These are phyloP conservation scores for Aspergillus puulaauensis DNA, from an alignment of 2,329 filamentous ascomycete species.

Conservation along the genomic window DNA sequence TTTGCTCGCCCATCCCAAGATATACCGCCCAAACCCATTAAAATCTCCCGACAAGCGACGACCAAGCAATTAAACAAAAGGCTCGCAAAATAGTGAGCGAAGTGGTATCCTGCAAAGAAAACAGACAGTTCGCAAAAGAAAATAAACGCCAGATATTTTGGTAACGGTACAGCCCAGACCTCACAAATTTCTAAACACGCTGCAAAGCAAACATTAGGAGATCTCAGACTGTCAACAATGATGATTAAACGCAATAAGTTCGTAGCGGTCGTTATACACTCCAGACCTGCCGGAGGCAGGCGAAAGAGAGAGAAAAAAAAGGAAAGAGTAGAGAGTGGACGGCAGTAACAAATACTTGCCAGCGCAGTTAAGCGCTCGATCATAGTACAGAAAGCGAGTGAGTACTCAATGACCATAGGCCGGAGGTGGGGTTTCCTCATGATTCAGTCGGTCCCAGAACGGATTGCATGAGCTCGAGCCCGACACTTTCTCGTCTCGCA, in stretches of 20 bases:
- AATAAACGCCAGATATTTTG: conserved; percentile 25
- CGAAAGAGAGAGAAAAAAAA: conserved; percentile 14
- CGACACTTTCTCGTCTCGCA: conserved; percentile 76
- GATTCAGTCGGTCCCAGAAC: conserved; percentile 37
- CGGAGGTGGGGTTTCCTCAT: conserved; percentile 42
- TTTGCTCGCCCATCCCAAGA: not conserved
- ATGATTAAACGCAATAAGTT: conserved; percentile 19
- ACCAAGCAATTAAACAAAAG: conserved; percentile 10
- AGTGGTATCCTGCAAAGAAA: conserved; percentile 33
- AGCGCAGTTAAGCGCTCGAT: conserved; percentile 4
- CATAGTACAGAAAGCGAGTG: not conserved
- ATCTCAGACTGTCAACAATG: conserved; percentile 5
- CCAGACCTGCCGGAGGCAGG: conserved; percentile 19
- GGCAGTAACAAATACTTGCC: conserved; percentile 11
- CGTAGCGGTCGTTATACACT: conserved; percentile 22
- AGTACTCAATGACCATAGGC: conserved; percentile 43
- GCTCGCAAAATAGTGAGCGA: conserved; percentile 17
- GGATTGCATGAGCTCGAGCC: conserved; percentile 31
- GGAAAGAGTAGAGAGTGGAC: conserved; percentile 14
- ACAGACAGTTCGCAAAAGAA: conserved; percentile 15
- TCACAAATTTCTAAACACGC: conserved; percentile 27
- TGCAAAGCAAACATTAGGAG: conserved; percentile 16
- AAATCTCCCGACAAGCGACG: conserved; percentile 6
- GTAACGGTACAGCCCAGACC: conserved; percentile 23
- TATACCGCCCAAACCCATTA: conserved; percentile 4